A percentile compares a stretch with the other conserved stretches of the same genome.
Evolutionary conservation across 2,329 filamentous ascomycete genomes (phyloP).

Genomic region (Hyphodiscus sp.): DNA sequence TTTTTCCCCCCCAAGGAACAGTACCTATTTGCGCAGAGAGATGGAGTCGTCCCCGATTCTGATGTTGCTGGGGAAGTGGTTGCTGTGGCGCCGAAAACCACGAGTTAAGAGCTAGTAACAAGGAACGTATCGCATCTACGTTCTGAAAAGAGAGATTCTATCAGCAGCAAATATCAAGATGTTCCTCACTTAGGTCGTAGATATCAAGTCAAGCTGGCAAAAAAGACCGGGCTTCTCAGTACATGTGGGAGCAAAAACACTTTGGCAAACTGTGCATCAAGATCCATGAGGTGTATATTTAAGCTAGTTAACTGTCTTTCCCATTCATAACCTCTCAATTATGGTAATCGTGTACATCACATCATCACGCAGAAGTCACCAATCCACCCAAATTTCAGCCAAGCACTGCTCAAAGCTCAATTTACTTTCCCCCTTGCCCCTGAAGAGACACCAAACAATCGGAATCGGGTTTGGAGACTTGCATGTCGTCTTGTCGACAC

Average conservation of each 20-base stretch:
- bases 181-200: too few relatives aligned
- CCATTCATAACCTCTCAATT: not conserved
- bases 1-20: slow-evolving; percentile 23
- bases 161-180: too few relatives aligned
- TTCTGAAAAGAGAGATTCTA: too few relatives aligned
- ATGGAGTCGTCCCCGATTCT: slow-evolving; percentile 29
- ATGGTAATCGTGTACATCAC: not conserved
- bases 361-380: too few relatives aligned
- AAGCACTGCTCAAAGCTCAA: too few relatives aligned
- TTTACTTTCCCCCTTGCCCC: too few relatives aligned
- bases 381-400: too few relatives aligned
- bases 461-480: too few relatives aligned
- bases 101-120: slow-evolving; percentile 52
- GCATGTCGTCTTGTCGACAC: too few relatives aligned
- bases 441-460: too few relatives aligned
- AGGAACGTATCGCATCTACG: slow-evolving; percentile 31
- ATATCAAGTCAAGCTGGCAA: too few relatives aligned
- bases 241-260: slow-evolving; percentile 45
- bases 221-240: slow-evolving; percentile 38
- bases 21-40: slow-evolving; percentile 23
- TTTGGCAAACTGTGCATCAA: slow-evolving; percentile 42
- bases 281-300: slow-evolving; percentile 17
- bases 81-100: slow-evolving; percentile 48
- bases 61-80: slow-evolving; percentile 41
- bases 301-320: not conserved